Conservation (phyloP, 1,139 yeast species). For the Taphrina pruni region DNA sequence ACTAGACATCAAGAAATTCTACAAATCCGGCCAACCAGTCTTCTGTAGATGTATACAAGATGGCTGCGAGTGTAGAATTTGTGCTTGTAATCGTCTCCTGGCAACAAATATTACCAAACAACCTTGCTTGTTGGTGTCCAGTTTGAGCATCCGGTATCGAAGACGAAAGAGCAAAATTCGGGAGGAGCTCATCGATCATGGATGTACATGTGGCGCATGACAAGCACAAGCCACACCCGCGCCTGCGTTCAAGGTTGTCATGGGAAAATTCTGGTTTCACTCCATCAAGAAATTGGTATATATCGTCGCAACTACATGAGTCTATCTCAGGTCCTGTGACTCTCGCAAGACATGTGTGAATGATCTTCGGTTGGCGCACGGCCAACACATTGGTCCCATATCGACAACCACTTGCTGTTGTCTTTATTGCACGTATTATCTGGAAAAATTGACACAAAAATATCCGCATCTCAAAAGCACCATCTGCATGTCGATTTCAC, state of each 20-base stretch:
- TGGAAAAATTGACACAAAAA: not conserved
- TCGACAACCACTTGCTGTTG: too few species aligned
- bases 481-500: not conserved
- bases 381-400: too few species aligned
- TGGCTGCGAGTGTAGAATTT: too few species aligned
- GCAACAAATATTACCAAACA: not conserved
- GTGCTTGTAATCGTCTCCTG: too few species aligned
- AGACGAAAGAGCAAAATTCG: not conserved
- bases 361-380: too few species aligned
- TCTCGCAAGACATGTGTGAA: too few species aligned
- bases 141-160: not conserved
- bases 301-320: not conserved
- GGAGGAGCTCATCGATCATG: not conserved
- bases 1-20: slow-evolving; percentile 15
- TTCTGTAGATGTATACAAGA: too few species aligned
- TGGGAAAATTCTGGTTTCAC: slow-evolving; percentile 5
- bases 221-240: not conserved
- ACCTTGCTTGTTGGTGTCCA: not conserved
- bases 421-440: too few species aligned
- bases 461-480: not conserved
- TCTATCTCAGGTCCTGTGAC: too few species aligned
- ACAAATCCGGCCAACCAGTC: too few species aligned
- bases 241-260: not conserved
- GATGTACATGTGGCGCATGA: slow-evolving; percentile 4
- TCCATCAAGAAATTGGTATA: not conserved